Evolutionary conservation across 2,329 filamentous ascomycete species (phyloP), one percentile per base, ranked within the genome.

Genomic region (Penicillium sp.): DNA sequence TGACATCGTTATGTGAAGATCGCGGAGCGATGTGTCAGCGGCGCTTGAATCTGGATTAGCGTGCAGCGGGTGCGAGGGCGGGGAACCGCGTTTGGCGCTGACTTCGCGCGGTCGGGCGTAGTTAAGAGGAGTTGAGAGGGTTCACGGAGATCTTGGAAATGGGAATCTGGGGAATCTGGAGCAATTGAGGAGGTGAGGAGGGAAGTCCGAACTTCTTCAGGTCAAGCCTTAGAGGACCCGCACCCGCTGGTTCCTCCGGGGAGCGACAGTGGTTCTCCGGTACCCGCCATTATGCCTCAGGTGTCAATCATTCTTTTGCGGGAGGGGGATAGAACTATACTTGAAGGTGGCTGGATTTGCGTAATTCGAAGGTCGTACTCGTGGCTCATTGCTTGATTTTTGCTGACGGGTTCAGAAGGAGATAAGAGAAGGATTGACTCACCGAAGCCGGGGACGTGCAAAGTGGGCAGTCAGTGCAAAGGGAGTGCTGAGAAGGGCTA

Each of bases 191-290:
- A 42, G 15, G 43, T 18, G 49, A 45, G 29, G 44, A 56, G 51
- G 37, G 45, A 52, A 46, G 18, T 46, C 45, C 30, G 24, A 17
- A n/a, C 39, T 42, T 50, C 44, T 55, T 59, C 15, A 52, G 55
- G 37, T 49, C 51, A 51, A 40, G 45, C 52, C 54, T 46, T 50
- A 43, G 49, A 51, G 55, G 50, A 46, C 56, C 55, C 55, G 52
- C 49, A 51, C 29, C 39, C 27, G 40, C 46, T 34, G 50, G 23
- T 47, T 52, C 40, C 36, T 52, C 55, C 61, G 61, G 60, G 60
- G 61, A 64, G 59, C 33, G 44, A 45, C 4, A 27, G 32, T 7
- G 32, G 33, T 54, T 41, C 61, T 64, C 61, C 61, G 61, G 51
- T 15, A 15, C 44, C 45, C 43, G 39, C 41, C 40, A 33, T 34